These are phyloP conservation scores for Tuber brumale DNA, from an alignment of 495 filamentous ascomycete species.

Conservation along the genomic window DNA sequence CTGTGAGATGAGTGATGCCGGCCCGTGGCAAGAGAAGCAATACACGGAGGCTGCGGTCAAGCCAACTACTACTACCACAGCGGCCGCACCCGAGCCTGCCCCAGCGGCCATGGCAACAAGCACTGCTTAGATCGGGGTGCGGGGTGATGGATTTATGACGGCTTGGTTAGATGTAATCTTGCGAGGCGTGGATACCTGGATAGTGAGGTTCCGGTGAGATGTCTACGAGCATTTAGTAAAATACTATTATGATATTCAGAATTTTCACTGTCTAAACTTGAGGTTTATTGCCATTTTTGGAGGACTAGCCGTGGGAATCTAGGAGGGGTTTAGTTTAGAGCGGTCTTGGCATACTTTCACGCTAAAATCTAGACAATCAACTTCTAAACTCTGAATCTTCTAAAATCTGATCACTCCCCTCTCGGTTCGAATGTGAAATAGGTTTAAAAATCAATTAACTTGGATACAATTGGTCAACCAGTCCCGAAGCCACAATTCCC, in stretches of 20 bases:
- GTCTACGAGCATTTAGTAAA: neutral
- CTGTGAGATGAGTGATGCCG: conserved; percentile 76
- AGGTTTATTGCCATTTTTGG: neutral
- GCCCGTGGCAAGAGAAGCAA: conserved; percentile 79
- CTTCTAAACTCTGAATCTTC: no score
- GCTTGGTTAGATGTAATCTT: conserved; percentile 2
- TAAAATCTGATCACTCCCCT: no score
- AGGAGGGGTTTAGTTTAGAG: no score
- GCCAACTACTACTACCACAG: conserved; percentile 16
- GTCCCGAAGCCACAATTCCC: no score
- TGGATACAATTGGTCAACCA: no score
- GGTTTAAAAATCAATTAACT: no score
- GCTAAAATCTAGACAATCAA: no score
- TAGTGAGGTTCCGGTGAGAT: conserved; percentile 1
- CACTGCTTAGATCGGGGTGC: neutral
- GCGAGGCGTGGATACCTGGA: neutral
- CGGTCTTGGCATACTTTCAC: no score
- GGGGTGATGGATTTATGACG: neutral
- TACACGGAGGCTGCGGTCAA: conserved; percentile 38
- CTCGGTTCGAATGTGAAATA: no score
- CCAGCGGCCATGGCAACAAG: conserved; percentile 8
- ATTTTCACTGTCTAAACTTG: neutral
- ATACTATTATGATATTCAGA: conserved; percentile 5
- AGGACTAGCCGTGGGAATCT: no score
- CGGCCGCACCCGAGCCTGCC: conserved; percentile 17